Evolutionary conservation across 1,284 basidiomycete genomes (phyloP).

Genomic region (Pholiota adiposa): DNA sequence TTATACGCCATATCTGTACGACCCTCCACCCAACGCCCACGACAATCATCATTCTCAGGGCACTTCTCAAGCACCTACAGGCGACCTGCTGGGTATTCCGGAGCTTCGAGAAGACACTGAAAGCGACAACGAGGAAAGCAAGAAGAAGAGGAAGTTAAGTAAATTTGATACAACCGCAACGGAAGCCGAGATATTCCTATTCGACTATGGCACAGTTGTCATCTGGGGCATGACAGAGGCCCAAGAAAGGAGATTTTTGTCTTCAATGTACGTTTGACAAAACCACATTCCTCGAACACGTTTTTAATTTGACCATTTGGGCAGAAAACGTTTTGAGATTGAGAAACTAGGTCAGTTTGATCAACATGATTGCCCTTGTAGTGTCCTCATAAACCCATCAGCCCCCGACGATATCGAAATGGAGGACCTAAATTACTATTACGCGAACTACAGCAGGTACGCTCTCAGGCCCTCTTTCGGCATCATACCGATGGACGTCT

Average conservation of each 20-base stretch:
- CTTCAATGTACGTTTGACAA: conserved; percentile 72
- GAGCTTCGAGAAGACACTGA: conserved; percentile 54
- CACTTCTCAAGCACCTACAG: conserved; percentile 44
- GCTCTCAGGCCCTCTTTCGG: conserved; percentile 24
- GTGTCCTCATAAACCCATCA: conserved; percentile 31
- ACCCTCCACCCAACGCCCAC: conserved; percentile 42
- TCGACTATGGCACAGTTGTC: conserved; percentile 93
- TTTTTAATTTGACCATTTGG: conserved; percentile 12
- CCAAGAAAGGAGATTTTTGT: conserved; percentile 88
- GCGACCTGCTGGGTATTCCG: conserved; percentile 74
- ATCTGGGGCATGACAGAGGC: conserved; percentile 97
- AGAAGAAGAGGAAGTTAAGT: conserved; percentile 55
- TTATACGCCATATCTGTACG: conserved; percentile 84
- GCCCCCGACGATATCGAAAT: conserved; percentile 87
- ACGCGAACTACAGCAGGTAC: conserved; percentile 93
- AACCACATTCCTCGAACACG: conserved; percentile 14
- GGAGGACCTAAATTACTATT: conserved; percentile 97
- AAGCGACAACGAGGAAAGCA: conserved; percentile 35
- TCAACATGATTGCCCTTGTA: conserved; percentile 8
- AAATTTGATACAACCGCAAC: conserved; percentile 69
- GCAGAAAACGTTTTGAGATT: conserved; percentile 89
- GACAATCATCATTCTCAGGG: conserved; percentile 28
- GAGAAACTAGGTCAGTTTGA: conserved; percentile 74
- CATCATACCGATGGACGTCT: conserved; percentile 10
- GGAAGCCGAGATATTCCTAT: conserved; percentile 91